Base-by-base conservation (phyloP, 768 basidiomycete genomes). In the Amanita pallidorosea region DNA sequence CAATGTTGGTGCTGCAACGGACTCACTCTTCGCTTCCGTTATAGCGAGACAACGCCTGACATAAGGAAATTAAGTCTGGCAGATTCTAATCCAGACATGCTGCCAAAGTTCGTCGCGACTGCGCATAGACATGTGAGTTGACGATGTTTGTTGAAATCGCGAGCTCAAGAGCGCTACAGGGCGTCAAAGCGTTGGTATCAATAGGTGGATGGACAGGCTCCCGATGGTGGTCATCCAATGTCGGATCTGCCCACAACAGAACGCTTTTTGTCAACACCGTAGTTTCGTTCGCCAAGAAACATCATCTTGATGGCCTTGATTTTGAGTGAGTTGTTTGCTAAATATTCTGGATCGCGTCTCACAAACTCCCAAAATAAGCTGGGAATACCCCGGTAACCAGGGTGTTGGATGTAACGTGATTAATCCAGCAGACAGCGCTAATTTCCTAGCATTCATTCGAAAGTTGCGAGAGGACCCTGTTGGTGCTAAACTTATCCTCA, bases 361-460 rank as follows among this genome's bases (percentile, higher is more conserved):
- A 48, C 7, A 22, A 22, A 25, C 20, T 49, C 33, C 37, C 15
- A 49, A 15, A 37, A 22, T 31, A 45, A 91, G 88, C 60, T 94
- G 91, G 91, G 92, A 95, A 68, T 93, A 87, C 62, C 92, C 92
- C 1, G 76, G 70, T 51, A 61, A 67, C 5, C 72, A 74, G 55
- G 92, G 91, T 20, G 73, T 85, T 5, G 79, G 79, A 1, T 87
- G 86, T 56, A 95, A 96, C 61, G 62, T 63, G 5, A 68, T 85
- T 52, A 74, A 68, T 17, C 27, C 67, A 0, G 65, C 63, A 18
- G 94, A 97, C 61, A 79, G 81, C 1, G 69, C 73, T 12, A 92
- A 96, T 67, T 86, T 88, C 65, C 77, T 96, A 25, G 61, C 72
- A 15, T 90, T 95, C 71, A 70, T 97, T 12, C 74, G 83, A 58